phyloP scores from a whole-genome alignment of 148 eudicot species.

The Bassia scoparia region DNA sequence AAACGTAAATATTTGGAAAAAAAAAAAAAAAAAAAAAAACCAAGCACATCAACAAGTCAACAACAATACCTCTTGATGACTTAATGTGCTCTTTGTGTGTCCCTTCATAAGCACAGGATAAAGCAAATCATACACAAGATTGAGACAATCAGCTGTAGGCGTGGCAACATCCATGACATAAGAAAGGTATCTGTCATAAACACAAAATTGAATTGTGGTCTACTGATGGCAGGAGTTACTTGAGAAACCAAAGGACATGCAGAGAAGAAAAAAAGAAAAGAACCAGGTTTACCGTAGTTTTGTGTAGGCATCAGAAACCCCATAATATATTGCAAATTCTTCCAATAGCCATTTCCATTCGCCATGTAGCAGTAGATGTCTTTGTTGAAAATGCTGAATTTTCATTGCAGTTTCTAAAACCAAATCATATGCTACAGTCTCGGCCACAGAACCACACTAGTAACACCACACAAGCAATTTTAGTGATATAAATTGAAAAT shows the following conservation, averaged over 20 bases:
- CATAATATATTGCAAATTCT: constrained; percentile 85
- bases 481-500: background rate
- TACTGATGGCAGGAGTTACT: background rate
- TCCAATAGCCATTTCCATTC: constrained; percentile 88
- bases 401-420: constrained; percentile 94
- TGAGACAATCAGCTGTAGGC: constrained; percentile 94
- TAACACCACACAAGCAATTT: constrained; percentile 21
- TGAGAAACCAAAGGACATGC: background rate
- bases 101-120: constrained; percentile 79
- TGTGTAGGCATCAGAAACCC: constrained; percentile 90
- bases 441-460: constrained; percentile 89
- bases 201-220: background rate
- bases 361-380: constrained; percentile 70
- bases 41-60: constrained; percentile 20
- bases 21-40: background rate
- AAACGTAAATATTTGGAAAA: background rate
- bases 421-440: constrained; percentile 90
- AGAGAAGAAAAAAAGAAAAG: background rate
- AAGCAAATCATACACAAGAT: constrained; percentile 64
- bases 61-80: constrained; percentile 87
- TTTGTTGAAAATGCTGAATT: constrained; percentile 83
- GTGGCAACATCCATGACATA: constrained; percentile 97
- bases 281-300: constrained; percentile 56
- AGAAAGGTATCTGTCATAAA: constrained; percentile 68
- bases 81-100: constrained; percentile 52